phyloP scores from a whole-genome alignment of 176 grass and related monocot genomes.

The Triticum timopheevii region DNA sequence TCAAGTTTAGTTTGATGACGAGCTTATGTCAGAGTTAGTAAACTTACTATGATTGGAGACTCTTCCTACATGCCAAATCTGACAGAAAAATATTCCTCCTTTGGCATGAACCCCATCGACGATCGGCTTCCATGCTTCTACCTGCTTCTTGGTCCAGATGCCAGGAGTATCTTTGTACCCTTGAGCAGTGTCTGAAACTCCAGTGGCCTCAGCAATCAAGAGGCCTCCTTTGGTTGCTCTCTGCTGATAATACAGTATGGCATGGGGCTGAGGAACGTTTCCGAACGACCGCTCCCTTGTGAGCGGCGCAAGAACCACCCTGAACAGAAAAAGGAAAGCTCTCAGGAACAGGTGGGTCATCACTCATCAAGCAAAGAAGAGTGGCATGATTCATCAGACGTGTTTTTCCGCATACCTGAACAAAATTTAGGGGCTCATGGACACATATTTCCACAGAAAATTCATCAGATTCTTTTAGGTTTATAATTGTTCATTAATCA shows the following conservation, averaged over 20 bases:
- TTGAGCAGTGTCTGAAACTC: conserved; percentile 62
- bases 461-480: too few species aligned
- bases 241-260: conserved; percentile 49
- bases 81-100: conserved; percentile 46
- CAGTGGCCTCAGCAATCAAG: conserved; percentile 53
- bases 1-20: not conserved
- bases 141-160: conserved; percentile 58
- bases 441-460: too few species aligned
- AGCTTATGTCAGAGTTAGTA: too few species aligned
- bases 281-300: conserved; percentile 46
- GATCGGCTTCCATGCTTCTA: conserved; percentile 7
- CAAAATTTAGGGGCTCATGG: too few species aligned
- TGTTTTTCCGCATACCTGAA: too few species aligned
- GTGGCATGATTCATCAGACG: too few species aligned
- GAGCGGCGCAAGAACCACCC: conserved; percentile 14
- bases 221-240: conserved; percentile 48
- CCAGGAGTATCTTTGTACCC: conserved; percentile 61
- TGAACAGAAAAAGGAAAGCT: too few species aligned
- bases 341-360: too few species aligned
- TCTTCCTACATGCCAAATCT: conserved; percentile 58
- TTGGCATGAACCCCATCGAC: too few species aligned
- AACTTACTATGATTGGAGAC: too few species aligned
- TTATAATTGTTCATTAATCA: too few species aligned
- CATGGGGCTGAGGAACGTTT: conserved; percentile 47
- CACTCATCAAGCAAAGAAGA: too few species aligned